Base-by-base conservation (phyloP, 352 stramenopile species). In the Phytophthora podocarpi region DNA sequence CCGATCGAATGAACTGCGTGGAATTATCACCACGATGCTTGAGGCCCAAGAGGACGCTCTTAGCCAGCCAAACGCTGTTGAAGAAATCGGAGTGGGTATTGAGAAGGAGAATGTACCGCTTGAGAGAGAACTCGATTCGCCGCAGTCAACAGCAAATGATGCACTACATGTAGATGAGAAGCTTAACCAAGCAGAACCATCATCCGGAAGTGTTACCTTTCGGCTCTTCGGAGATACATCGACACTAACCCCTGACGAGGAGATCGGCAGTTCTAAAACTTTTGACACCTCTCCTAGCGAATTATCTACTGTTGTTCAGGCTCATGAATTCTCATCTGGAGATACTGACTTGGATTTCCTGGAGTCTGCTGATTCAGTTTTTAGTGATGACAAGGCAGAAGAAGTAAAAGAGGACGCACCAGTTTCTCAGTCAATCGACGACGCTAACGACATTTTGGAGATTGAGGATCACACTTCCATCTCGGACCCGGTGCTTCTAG, bases 1-100 rank as follows among this genome's bases (percentile, higher is more conserved):
- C 9, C 70, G 82, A 20, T 61, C 65, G 1, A 75, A 67, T 11
- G 76, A 87, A 18, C 54, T 76, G 15, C 54, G 55, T 36, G 65
- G 53, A 57, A 67, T 74, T 21, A 67, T 70, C 24, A 59, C 34
- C 3, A 54, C 47, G 18, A 63, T 60, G 30, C 27, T 50, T 4
- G 40, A 72, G 24, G 15, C 36, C 10, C 45, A 68, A 55, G 59
- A 55, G 10, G 42, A 34, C 28, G 24, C 6, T 41, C 18, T 58
- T 18, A 41, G 45, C 7, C 30, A 49, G 24, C 27, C n/a, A 27
- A 40, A 51, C 18, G n/a, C 15, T 6, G 23, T 9, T 37, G 36
- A 40, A 4, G 20, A 4, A 5, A 28, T 32, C 0, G 37, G 51
- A 15, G 34, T 39, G 15, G 16, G 34, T 12, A 2, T 18, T 23